Evolutionary conservation across 805 yeast species (phyloP), one percentile per base, ranked within the genome.

Genomic region (Lachancea mirantina): DNA sequence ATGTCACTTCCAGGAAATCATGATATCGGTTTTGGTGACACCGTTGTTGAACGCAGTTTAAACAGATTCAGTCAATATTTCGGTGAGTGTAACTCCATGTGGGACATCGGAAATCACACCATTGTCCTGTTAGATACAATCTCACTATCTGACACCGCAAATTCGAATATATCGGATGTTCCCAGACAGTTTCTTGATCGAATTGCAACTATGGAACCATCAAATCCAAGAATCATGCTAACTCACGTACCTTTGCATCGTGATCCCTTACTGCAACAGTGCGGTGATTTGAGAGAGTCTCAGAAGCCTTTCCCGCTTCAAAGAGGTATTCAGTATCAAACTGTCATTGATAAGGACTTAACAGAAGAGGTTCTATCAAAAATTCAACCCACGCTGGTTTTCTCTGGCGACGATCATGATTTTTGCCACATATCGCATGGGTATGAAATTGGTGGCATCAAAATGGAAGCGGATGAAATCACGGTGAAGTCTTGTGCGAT

Each of bases 391-490:
- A 65, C 65, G 10, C 56, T 78, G 8, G 67, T 83, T 4, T 84
- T 87, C 50, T 76, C 94, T 5, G 99, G 98, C 1, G 99, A 92
- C 55, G 98, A 92, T 55, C 99, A 92, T 61, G 98, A 92, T 55
- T 87, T 84, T 46, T 92, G 99, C 55, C 84, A 82, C 43, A 69
- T 80, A 19, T 59, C 61, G 14, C 96, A 89, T 52, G 23, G 42
- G 8, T 51, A 61, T 38, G 42, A 42, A 0, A 34, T 26, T 6
- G 38, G 45, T 26, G 52, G 50, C 9, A 55, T 51, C 1, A 36
- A 41, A 0, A 40, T 43, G 23, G 46, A 42, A 2, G 66, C 74
- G 3, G 78, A 78, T 32, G 98, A 92, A 54, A 75, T 81, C 42
- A 84, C 96, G 0, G 87, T 88, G 18, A 92, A 92, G 56, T 76